A percentile compares a stretch with the other conserved stretches of the same genome.
Evolutionary conservation across 2,329 filamentous ascomycete species (phyloP).

Genomic region (Beauveria asiatica): DNA sequence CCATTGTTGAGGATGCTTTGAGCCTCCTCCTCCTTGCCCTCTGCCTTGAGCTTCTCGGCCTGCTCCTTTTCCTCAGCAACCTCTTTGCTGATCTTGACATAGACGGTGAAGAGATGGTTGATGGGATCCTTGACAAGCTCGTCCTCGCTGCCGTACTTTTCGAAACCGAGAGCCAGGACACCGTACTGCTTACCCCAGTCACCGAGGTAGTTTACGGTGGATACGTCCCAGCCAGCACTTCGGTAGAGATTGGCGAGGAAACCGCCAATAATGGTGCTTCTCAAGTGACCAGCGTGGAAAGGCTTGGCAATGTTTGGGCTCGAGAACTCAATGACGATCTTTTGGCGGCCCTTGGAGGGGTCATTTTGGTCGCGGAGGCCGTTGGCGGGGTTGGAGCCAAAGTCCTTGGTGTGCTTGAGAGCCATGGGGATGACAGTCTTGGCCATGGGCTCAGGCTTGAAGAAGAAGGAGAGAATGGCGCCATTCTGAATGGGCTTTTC

Average conservation of each 20-base stretch:
- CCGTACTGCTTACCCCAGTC: slow-evolving; percentile 77
- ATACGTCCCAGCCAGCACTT: slow-evolving; percentile 63
- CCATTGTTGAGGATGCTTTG: slow-evolving; percentile 39
- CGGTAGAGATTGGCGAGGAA: slow-evolving; percentile 68
- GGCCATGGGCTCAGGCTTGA: slow-evolving; percentile 60
- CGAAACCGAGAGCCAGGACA: slow-evolving; percentile 65
- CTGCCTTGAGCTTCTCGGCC: slow-evolving; percentile 32
- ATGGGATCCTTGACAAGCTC: slow-evolving; percentile 65
- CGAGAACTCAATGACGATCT: slow-evolving; percentile 68
- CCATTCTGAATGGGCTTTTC: slow-evolving; percentile 59
- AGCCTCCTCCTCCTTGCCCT: slow-evolving; percentile 58
- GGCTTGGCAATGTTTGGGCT: slow-evolving; percentile 83
- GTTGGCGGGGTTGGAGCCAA: slow-evolving; percentile 51
- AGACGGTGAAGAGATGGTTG: slow-evolving; percentile 74
- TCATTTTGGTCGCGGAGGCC: slow-evolving; percentile 55
- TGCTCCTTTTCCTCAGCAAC: slow-evolving; percentile 22
- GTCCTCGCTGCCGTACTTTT: slow-evolving; percentile 67
- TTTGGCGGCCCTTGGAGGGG: slow-evolving; percentile 53
- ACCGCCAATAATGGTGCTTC: slow-evolving; percentile 71
- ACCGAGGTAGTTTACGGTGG: slow-evolving; percentile 65
- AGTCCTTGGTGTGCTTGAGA: slow-evolving; percentile 50
- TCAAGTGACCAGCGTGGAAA: slow-evolving; percentile 69
- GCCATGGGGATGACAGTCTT: slow-evolving; percentile 62
- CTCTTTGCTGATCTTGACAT: slow-evolving; percentile 64
- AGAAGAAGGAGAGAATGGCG: slow-evolving; percentile 71